phyloP scores from a whole-genome alignment of 805 yeast genomes.

The Diddensiella transvaalensis region DNA sequence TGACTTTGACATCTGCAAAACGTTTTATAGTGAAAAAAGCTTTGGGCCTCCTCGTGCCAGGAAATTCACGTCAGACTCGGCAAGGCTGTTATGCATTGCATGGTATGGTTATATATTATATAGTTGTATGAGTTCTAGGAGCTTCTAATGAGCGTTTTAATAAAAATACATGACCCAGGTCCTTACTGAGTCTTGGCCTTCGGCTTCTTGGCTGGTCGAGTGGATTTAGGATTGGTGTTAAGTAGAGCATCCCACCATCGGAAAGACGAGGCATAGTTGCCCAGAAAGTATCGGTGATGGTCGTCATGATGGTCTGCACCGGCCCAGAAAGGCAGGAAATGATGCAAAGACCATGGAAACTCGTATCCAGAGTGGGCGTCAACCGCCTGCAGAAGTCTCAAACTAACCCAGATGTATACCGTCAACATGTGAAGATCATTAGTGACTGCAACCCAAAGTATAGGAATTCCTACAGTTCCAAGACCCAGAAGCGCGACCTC shows the following conservation, averaged over 20 bases:
- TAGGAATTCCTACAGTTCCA: conserved; percentile 96
- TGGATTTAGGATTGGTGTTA: conserved; percentile 54
- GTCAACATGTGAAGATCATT: conserved; percentile 82
- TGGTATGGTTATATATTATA: too few species aligned
- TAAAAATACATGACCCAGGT: not conserved
- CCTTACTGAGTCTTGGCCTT: not conserved
- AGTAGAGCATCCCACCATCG: conserved; percentile 92
- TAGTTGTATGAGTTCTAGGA: too few species aligned
- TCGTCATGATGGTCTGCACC: conserved; percentile 98
- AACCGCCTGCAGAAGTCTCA: conserved; percentile 92
- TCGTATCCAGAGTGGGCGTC: conserved; percentile 98
- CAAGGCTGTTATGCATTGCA: too few species aligned
- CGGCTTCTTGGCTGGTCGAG: conserved; percentile 42
- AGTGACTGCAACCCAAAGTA: conserved; percentile 73
- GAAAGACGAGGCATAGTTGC: conserved; percentile 91
- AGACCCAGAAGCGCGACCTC: conserved; percentile 89
- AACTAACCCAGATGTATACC: conserved; percentile 80
- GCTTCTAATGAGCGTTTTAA: too few species aligned
- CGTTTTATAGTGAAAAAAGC: too few species aligned
- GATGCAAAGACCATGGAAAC: conserved; percentile 94
- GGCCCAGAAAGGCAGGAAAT: conserved; percentile 93
- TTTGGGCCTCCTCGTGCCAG: too few species aligned
- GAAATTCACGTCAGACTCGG: too few species aligned
- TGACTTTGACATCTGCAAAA: too few species aligned
- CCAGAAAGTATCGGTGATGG: conserved; percentile 94